A percentile compares a stretch with the other conserved stretches of the same genome.
Conservation (phyloP, 2,329 filamentous ascomycete genomes). For the Intubia oerlemansii region DNA sequence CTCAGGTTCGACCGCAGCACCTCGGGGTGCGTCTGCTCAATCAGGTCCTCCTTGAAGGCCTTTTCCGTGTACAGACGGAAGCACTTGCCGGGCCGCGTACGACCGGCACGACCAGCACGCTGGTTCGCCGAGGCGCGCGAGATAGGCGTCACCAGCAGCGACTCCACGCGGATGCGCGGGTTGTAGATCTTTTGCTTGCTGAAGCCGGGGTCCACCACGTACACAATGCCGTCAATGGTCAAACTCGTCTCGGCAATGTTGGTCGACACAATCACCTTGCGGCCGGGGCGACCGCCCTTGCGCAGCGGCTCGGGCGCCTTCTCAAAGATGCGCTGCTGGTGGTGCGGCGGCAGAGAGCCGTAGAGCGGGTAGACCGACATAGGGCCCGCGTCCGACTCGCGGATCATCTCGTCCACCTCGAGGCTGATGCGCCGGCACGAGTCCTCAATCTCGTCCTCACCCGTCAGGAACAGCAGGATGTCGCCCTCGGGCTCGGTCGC, state of each 20-base stretch:
- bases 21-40: slow-evolving; percentile 92
- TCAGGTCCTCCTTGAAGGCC: slow-evolving; percentile 94
- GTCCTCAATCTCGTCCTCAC: slow-evolving; percentile 97
- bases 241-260: slow-evolving; percentile 97
- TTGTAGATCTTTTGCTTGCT: slow-evolving; percentile 99
- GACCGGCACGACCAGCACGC: slow-evolving; percentile 94
- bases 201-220: slow-evolving; percentile 97
- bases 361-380: slow-evolving; percentile 85
- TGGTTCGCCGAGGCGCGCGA: slow-evolving; percentile 96
- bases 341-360: slow-evolving; percentile 72
- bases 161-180: slow-evolving; percentile 87
- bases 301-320: slow-evolving; percentile 55
- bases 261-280: slow-evolving; percentile 84
- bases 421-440: slow-evolving; percentile 78
- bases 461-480: slow-evolving; percentile 83
- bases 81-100: slow-evolving; percentile 95
- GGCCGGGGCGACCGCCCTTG: slow-evolving; percentile 64
- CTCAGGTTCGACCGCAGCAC: slow-evolving; percentile 87
- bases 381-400: slow-evolving; percentile 80
- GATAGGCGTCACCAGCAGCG: slow-evolving; percentile 89
- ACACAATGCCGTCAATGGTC: slow-evolving; percentile 97
- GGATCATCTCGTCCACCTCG: slow-evolving; percentile 76
- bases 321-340: slow-evolving; percentile 92
- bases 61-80: slow-evolving; percentile 90
- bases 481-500: slow-evolving; percentile 83